phyloP scores from a whole-genome alignment of 805 yeast species.

The Torulaspora franciscae region DNA sequence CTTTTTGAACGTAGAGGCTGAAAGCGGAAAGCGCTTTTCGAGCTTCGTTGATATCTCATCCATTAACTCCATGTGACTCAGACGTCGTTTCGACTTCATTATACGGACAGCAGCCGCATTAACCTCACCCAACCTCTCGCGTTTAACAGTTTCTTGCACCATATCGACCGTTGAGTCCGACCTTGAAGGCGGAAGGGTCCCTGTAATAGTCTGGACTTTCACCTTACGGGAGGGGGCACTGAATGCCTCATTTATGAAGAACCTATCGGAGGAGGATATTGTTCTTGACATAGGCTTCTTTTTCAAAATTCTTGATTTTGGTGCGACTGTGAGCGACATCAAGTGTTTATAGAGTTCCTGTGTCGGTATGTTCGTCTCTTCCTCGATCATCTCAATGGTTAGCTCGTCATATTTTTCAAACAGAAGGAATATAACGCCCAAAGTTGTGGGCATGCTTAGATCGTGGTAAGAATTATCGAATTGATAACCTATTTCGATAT shows the following conservation, averaged over 20 bases:
- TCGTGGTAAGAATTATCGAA: conserved; percentile 69
- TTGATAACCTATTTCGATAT: conserved; percentile 69
- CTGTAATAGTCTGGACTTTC: conserved; percentile 62
- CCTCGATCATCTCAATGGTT: conserved; percentile 57
- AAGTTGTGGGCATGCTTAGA: conserved; percentile 71
- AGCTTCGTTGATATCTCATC: conserved; percentile 59
- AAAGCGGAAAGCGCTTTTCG: conserved; percentile 61
- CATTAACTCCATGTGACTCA: conserved; percentile 62
- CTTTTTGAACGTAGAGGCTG: conserved; percentile 59
- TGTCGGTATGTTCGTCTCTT: conserved; percentile 65
- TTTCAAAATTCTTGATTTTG: conserved; percentile 66
- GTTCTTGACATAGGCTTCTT: conserved; percentile 75
- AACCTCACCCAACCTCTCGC: conserved; percentile 59
- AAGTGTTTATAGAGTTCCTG: conserved; percentile 70
- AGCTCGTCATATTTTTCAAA: conserved; percentile 56
- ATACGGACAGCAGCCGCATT: conserved; percentile 85
- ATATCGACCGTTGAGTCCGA: conserved; percentile 27
- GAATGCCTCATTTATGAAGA: conserved; percentile 63
- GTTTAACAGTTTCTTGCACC: conserved; percentile 53
- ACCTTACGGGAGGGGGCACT: conserved; percentile 63
- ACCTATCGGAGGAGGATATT: conserved; percentile 57
- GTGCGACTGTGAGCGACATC: conserved; percentile 79
- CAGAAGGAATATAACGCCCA: conserved; percentile 71
- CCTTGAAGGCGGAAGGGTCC: conserved; percentile 4
- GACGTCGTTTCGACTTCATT: conserved; percentile 68